Conservation (phyloP, 2,329 filamentous ascomycete species). For the Neoarthrinium moseri region DNA sequence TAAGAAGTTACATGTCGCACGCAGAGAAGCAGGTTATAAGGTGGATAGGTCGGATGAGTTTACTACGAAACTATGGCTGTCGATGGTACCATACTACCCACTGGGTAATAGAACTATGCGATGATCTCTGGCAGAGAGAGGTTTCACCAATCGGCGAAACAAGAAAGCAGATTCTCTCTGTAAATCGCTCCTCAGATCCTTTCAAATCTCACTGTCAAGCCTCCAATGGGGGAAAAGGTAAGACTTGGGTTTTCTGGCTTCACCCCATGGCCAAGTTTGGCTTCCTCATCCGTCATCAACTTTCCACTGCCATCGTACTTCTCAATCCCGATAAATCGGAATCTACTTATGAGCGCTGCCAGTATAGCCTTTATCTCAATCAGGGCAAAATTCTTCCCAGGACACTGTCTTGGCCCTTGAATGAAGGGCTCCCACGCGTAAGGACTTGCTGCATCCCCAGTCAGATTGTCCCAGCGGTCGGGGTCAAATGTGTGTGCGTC, state of each 20-base stretch:
- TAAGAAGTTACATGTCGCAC: too few relatives aligned
- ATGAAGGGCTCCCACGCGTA: constrained; percentile 25
- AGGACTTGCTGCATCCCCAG: constrained; percentile 24
- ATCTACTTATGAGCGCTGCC: constrained; percentile 20
- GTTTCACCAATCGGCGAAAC: too few relatives aligned
- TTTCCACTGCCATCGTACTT: too few relatives aligned
- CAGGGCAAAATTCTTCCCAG: constrained; percentile 22
- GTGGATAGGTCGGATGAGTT: too few relatives aligned
- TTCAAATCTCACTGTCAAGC: background rate
- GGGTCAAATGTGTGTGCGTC: constrained; percentile 18
- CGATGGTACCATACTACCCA: too few relatives aligned
- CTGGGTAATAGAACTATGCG: too few relatives aligned
- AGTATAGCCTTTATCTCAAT: constrained; percentile 23
- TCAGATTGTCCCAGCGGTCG: constrained; percentile 20
- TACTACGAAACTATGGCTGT: too few relatives aligned
- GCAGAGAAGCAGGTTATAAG: too few relatives aligned
- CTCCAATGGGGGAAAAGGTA: background rate
- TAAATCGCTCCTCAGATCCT: background rate
- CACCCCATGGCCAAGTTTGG: background rate
- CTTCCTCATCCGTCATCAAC: background rate
- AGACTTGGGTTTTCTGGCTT: background rate
- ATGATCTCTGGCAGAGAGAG: too few relatives aligned
- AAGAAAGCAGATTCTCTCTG: too few relatives aligned
- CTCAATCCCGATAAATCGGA: constrained; percentile 20
- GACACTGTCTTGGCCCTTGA: constrained; percentile 25